Base-by-base conservation (phyloP, 2,329 filamentous ascomycete species). In the Malbranchea zuffiana region DNA sequence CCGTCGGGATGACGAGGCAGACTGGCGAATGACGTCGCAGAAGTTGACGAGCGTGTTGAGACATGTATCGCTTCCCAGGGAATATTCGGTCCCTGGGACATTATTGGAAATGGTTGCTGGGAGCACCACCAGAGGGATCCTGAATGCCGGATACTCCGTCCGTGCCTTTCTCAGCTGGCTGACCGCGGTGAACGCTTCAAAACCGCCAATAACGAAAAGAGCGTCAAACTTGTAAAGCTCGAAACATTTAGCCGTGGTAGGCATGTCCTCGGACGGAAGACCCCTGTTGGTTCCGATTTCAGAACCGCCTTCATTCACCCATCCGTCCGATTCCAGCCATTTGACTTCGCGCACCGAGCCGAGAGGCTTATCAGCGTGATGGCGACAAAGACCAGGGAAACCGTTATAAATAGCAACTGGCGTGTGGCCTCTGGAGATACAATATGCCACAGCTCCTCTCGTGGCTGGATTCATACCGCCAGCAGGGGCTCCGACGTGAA, bases 31-130 rank as follows among this genome's bases (percentile, higher is more conserved):
- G 53, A 87, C 88, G 67, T 98, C 90, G 57, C 88, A 95, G 64
- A 95, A 98, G 49, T 80, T 75, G 45, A 95, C 85, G 25, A 98
- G 71, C 38, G 93, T 86, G 64, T 98, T 98, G 44, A 98, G 67
- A 55, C 90, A 96, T 1, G 90, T 98, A 54, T 98, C 90, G 20
- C 86, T 94, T 28, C 90, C 90, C 30, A 98, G 75, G 1, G 86
- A 95, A 67, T 95, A 96, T 62, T 98, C 90, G 0, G 88, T 94
- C 25, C 90, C 90, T 0, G 90, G 90, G 3, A 98, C 90, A 58
- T 98, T 98, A 71, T 98, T 98, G 47, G 85, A 94, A 50, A 98
- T 88, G 6, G 90, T 98, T n/a, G 90, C 90, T 0, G 90, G 90
- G 17, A 98, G 71, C 27, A 95, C 72, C 36, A 81, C 74, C 71